phyloP scores from a whole-genome alignment of 2,329 filamentous ascomycete species.

The Arthroderma sp. region DNA sequence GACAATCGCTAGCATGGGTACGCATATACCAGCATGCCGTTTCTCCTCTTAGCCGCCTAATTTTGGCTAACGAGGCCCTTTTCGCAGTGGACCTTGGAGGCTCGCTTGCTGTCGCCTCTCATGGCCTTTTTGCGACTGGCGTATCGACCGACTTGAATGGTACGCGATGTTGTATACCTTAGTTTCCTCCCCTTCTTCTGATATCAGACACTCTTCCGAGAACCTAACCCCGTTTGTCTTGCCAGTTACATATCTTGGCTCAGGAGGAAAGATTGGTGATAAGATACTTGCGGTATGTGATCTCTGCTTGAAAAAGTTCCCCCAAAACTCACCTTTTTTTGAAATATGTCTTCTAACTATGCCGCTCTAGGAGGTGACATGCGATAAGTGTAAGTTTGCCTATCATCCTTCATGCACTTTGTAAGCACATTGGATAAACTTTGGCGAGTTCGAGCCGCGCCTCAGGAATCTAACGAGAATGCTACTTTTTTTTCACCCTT shows the following conservation, averaged over 20 bases:
- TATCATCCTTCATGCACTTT: neutral
- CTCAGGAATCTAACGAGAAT: neutral
- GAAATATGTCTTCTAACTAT: neutral
- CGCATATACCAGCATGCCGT: conserved; percentile 6
- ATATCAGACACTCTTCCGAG: neutral
- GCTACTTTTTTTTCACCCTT: neutral
- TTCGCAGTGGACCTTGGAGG: conserved; percentile 50
- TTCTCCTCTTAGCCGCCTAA: neutral
- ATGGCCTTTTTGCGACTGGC: conserved; percentile 53
- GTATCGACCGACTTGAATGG: conserved; percentile 55
- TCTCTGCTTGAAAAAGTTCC: neutral
- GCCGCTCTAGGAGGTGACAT: conserved; percentile 42
- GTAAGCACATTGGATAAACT: neutral
- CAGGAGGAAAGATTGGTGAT: conserved; percentile 53
- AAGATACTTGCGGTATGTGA: conserved; percentile 40
- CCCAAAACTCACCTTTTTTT: neutral
- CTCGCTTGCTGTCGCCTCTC: conserved; percentile 53
- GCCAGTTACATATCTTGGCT: conserved; percentile 50
- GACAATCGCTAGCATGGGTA: conserved; percentile 51
- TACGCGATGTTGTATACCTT: conserved; percentile 15
- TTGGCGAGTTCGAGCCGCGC: neutral
- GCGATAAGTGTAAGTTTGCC: conserved; percentile 48
- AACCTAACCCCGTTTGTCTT: neutral
- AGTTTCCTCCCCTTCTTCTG: neutral
- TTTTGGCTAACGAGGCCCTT: neutral